Evolutionary conservation across 2,329 filamentous ascomycete species (phyloP).

Genomic region (Penicillium sumatraense): DNA sequence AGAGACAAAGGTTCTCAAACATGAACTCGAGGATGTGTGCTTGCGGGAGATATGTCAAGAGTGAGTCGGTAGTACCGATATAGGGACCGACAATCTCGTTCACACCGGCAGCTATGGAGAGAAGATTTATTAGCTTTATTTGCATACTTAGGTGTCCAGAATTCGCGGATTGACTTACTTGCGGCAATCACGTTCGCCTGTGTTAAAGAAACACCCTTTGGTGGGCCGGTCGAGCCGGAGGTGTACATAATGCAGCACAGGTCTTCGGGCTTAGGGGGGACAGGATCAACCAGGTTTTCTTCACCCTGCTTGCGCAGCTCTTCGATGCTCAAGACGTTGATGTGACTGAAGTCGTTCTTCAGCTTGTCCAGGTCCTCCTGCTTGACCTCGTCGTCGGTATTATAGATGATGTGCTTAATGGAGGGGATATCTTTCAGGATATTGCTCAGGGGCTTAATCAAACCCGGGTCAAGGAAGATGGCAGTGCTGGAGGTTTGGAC

Average conservation of each 20-base stretch:
- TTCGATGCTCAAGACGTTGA: constrained; percentile 60
- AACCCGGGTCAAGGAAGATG: constrained; percentile 85
- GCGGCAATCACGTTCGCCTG: constrained; percentile 81
- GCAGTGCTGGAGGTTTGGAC: constrained; percentile 77
- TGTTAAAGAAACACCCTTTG: constrained; percentile 84
- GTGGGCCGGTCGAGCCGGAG: constrained; percentile 84
- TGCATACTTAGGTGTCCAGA: constrained; percentile 5
- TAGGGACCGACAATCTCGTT: constrained; percentile 76
- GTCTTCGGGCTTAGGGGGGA: constrained; percentile 74
- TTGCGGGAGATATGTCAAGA: constrained; percentile 90
- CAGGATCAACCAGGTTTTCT: constrained; percentile 71
- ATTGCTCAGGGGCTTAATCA: constrained; percentile 65
- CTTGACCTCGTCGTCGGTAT: constrained; percentile 58
- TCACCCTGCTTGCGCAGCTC: constrained; percentile 61
- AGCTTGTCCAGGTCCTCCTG: constrained; percentile 59
- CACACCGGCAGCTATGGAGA: constrained; percentile 70
- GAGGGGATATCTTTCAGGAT: constrained; percentile 61
- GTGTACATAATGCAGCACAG: constrained; percentile 83
- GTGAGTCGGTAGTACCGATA: constrained; percentile 74
- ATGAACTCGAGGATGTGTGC: constrained; percentile 97
- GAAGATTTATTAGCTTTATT: constrained; percentile 42
- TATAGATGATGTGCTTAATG: constrained; percentile 63
- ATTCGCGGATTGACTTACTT: constrained; percentile 55
- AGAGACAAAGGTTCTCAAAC: constrained; percentile 88
- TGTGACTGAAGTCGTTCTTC: constrained; percentile 56